Evolutionary conservation across 1,139 yeast species (phyloP), one percentile per base, ranked within the genome.

Genomic region (Diutina rugosa): DNA sequence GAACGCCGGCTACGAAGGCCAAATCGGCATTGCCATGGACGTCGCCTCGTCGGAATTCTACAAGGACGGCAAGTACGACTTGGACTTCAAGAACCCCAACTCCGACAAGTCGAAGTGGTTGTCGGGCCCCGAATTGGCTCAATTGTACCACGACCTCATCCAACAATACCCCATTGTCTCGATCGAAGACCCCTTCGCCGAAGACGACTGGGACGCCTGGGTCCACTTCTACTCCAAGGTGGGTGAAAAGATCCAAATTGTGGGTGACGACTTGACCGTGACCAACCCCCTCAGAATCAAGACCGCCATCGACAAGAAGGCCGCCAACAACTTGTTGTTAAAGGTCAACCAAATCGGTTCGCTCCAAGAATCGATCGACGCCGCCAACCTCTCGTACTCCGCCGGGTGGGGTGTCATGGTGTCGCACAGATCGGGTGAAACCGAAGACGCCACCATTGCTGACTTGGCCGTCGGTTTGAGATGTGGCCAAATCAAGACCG

Each of bases 161-260:
- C 75, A 78, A 71, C 88, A 87, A 74, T 91, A 91, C 85, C 97
- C 97, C 80, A 90, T 91, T 79, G 95, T 90, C 67, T 90, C 97
- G 62, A 81, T 90, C 66, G 98, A 91, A 82, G 97, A 91, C 79
- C 97, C 97, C 75, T 91, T 91, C 72, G 97, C 93, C 66, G 97
- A 91, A 83, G 96, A 90, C 76, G 98, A 91, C 83, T 91, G 97
- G 97, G 96, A 84, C 62, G 89, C 97, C 69, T 91, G 98, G 98
- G 74, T 81, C 63, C 87, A 84, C 78, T 89, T 90, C 81, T 85
- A 75, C 82, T 64, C 79, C 66, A 76, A 79, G 74, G 84, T 83
- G 67, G 85, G 82, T 66, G 81, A 79, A 73, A 74, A 74, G 72
- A 76, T 87, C 72, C 97, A 90, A 81, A 81, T 91, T 69, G 97